phyloP scores from a whole-genome alignment of 129 eudicot species.

The Solidago caesia region DNA sequence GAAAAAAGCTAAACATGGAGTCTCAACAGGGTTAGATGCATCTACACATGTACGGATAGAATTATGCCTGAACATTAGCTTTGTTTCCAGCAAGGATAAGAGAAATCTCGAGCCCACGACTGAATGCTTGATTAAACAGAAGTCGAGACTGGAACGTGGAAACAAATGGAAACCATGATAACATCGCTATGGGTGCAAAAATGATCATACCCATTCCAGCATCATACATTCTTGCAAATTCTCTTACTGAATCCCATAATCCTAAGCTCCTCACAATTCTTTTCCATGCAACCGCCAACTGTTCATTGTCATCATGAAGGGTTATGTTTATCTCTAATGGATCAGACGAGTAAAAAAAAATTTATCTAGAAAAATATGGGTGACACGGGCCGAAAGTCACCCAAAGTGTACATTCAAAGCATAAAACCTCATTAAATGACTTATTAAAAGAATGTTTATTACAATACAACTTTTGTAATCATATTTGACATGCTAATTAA shows the following conservation, averaged over 20 bases:
- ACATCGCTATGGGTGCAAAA: constrained; percentile 85
- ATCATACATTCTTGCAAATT: constrained; percentile 95
- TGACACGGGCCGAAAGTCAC: not conserved
- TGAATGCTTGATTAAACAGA: constrained; percentile 96
- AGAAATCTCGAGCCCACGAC: constrained; percentile 97
- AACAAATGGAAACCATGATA: constrained; percentile 96
- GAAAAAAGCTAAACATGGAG: constrained; percentile 14
- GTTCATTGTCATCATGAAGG: constrained; percentile 14
- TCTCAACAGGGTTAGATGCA: not conserved
- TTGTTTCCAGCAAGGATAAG: constrained; percentile 98
- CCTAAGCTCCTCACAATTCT: constrained; percentile 64
- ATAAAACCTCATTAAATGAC: not conserved
- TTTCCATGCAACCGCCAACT: constrained; percentile 89
- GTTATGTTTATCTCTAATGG: not conserved
- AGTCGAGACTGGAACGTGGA: constrained; percentile 98
- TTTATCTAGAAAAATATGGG: not conserved
- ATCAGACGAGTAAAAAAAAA: not conserved
- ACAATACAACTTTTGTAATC: not conserved
- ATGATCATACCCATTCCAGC: constrained; percentile 97
- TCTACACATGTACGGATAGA: constrained; percentile 1
- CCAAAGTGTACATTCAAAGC: not conserved
- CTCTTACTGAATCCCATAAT: constrained; percentile 88
- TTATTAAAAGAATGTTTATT: not conserved
- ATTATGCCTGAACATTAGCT: constrained; percentile 69
- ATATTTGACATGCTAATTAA: not conserved